Evolutionary conservation across 2,329 filamentous ascomycete genomes (phyloP), one percentile per base, ranked within the genome.

Genomic region (Xylaria arbuscula): DNA sequence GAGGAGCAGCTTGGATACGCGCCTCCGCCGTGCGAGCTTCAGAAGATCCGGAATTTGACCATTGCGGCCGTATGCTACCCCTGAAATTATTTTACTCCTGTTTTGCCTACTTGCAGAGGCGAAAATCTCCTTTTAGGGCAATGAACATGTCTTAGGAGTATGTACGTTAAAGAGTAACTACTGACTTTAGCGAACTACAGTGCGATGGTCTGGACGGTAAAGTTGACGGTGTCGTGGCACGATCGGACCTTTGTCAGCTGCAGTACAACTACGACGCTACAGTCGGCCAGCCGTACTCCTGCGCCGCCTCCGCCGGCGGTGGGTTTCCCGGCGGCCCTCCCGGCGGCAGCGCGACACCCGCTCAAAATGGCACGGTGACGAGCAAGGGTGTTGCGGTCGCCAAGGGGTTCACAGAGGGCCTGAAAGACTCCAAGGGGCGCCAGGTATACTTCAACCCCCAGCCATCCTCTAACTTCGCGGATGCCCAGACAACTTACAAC

Each of bases 171-270:
- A 28, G 28, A 28, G 28, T 28, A 28, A 28, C 28, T 5, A 28
- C 28, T 28, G 28, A 28, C 28, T 28, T 28, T 5, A 28, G 28
- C 28, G 28, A 28, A 28, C 2, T 28, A 28, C 5, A 28, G 42
- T 89, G 87, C 59, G 87, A 89, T 69, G 78, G 81, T 8, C 78
- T 89, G 6, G 87, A 89, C 64, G 87, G 87, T 6, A 80, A 80
- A 53, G 81, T 79, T 0, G 87, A 89, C 64, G 86, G 86, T 13
- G 84, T 89, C 4, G 80, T 89, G 51, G 71, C 76, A 24, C 75
- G 79, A 5, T 75, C 79, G 0, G 79, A 81, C 36, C 75, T 80
- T n/a, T 80, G 78, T 72, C 76, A 75, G 68, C 73, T 81, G 10
- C 72, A 74, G 10, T 80, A 80, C 68, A 71, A 87, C 72, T 71